A percentile compares a stretch with the other conserved stretches of the same genome.
These are phyloP conservation scores for Ceratocystis lukuohia DNA, from an alignment of 2,329 filamentous ascomycete species.

Conservation along the genomic window DNA sequence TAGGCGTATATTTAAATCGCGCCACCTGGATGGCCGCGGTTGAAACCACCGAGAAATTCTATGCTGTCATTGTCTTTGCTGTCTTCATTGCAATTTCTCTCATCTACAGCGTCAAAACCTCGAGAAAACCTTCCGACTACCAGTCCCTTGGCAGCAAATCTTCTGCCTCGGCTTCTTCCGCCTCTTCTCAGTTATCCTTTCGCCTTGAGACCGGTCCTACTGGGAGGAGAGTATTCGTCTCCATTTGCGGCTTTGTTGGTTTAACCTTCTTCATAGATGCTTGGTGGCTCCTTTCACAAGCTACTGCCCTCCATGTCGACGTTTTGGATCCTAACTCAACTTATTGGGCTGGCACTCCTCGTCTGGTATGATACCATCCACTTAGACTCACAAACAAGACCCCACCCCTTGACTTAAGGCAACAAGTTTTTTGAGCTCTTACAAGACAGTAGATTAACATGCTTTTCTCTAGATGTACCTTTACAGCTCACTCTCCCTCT, in stretches of 20 bases:
- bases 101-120: slow-evolving; percentile 1
- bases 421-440: no score
- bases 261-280: slow-evolving; percentile 10
- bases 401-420: neutral
- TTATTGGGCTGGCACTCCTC: slow-evolving; percentile 11
- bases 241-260: slow-evolving; percentile 10
- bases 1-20: neutral
- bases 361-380: slow-evolving; percentile 14
- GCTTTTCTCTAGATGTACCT: slow-evolving; percentile 11
- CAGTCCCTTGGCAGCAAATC: neutral
- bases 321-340: slow-evolving; percentile 11
- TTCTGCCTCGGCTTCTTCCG: neutral
- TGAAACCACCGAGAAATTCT: neutral
- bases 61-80: neutral
- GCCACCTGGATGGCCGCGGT: neutral
- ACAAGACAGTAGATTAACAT: neutral
- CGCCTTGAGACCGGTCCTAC: slow-evolving; percentile 17
- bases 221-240: slow-evolving; percentile 13
- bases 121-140: neutral
- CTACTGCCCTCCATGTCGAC: slow-evolving; percentile 2
- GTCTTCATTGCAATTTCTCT: slow-evolving; percentile 7
- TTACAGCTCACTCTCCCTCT: slow-evolving; percentile 14
- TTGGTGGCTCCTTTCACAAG: slow-evolving; percentile 16
- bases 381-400: neutral
- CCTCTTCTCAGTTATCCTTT: slow-evolving; percentile 9